Evolutionary conservation across 192 early-diverging fungal species (phyloP), one percentile per base, ranked within the genome.

Genomic region (Gryganskiella cystojenkinii): DNA sequence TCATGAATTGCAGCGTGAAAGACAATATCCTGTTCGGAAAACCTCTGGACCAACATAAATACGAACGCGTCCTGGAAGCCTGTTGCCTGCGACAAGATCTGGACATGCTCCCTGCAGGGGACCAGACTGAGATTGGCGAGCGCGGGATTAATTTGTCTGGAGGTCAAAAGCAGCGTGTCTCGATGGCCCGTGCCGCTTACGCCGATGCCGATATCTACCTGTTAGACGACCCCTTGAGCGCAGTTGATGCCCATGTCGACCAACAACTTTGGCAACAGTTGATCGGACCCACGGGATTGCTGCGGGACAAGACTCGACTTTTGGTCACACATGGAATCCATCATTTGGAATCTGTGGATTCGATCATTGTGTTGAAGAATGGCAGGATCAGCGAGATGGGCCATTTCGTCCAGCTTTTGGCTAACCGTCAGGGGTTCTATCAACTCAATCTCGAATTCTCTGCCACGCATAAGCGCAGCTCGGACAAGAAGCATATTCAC

Each of bases 111-210:
- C 63, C 64, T 19, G 20, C 71, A 75, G 80, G 84, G 5, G 81
- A 83, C 45, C 43, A 61, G 10, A 83, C 81, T 15, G 76, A 83
- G 42, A 81, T 85, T 56, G 82, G 79, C 6, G 84, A 83, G 53
- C 74, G 82, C n/a, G 76, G 80, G 0, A 80, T 83, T 55, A 89
- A 83, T 20, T 61, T 94, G 2, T 88, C 91, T 13, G 96, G 95
- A 49, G 94, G 93, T 5, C 96, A 97, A 75, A 96, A 95, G 80
- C 92, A 92, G 56, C 84, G 96, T 43, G 86, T 99, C 25, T 71
- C 94, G 0, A 81, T 98, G n/a, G 96, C 95, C 2, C 85, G 96
- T 15, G 95, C 95, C 1, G 87, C 95, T 3, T 98, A 96, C 70
- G 84, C 79, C 56, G 63, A 81, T 35, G 87, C 90, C 3, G 81